Percentiles rank a stretch among this genome's conserved stretches.
These are phyloP conservation scores for Candida buenavistaensis DNA, from an alignment of 1,139 yeast species.

Conservation along the genomic window DNA sequence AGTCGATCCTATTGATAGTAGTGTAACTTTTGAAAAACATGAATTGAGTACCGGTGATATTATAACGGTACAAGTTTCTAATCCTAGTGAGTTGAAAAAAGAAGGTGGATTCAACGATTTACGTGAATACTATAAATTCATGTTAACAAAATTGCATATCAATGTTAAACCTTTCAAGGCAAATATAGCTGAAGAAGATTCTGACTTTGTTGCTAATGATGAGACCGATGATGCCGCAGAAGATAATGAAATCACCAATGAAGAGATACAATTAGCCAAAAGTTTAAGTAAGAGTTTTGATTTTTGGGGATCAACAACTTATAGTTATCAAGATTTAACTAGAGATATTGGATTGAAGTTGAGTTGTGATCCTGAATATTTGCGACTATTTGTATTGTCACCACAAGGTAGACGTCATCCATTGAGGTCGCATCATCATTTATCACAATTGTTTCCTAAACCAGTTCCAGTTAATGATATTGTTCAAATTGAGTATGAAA, in stretches of 20 bases:
- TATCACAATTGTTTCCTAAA: conserved; percentile 51
- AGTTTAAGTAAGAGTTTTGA: conserved; percentile 41
- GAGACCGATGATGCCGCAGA: conserved; percentile 15
- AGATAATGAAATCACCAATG: conserved; percentile 12
- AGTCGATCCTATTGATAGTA: conserved; percentile 50
- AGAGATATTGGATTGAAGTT: conserved; percentile 54
- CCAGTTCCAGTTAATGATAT: conserved; percentile 46
- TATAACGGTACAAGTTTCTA: conserved; percentile 52
- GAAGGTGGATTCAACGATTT: conserved; percentile 30
- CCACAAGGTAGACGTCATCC: conserved; percentile 56
- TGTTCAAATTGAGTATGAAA: conserved; percentile 67
- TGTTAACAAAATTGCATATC: conserved; percentile 68
- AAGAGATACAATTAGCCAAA: conserved; percentile 18
- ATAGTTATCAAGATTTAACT: conserved; percentile 61
- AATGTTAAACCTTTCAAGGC: conserved; percentile 49
- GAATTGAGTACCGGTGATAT: conserved; percentile 84
- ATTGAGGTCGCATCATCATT: conserved; percentile 39
- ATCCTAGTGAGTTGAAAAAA: conserved; percentile 21
- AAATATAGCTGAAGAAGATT: conserved; percentile 50
- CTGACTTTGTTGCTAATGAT: conserved; percentile 36
- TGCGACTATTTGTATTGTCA: conserved; percentile 64
- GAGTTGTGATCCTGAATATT: conserved; percentile 56
- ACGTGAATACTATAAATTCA: conserved; percentile 58
- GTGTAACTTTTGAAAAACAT: conserved; percentile 53
- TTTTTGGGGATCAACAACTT: conserved; percentile 69